Conservation (phyloP, 2,329 filamentous ascomycete genomes). For the Aspergillus sp. region DNA sequence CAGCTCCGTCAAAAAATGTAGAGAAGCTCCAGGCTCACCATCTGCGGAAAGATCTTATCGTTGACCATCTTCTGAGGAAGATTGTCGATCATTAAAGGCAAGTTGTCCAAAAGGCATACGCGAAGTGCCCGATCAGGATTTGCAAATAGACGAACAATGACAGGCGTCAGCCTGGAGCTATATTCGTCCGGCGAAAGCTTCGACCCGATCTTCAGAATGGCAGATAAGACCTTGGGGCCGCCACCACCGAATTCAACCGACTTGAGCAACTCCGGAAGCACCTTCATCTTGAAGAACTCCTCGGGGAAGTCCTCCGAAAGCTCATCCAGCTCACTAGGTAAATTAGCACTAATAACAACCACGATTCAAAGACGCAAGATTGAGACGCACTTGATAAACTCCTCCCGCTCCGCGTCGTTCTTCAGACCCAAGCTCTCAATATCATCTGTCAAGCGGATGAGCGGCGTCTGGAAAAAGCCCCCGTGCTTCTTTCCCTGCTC, state of each 20-base stretch:
- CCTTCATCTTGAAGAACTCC: constrained; percentile 97
- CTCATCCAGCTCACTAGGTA: constrained; percentile 67
- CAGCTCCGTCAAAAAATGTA: not conserved
- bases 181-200: constrained; percentile 91
- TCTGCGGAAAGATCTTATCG: constrained; percentile 93
- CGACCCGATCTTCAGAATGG: constrained; percentile 85
- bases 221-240: constrained; percentile 81
- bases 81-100: constrained; percentile 88
- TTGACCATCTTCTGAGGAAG: constrained; percentile 85
- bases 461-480: constrained; percentile 86
- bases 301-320: constrained; percentile 93
- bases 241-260: constrained; percentile 98
- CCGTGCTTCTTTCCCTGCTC: constrained; percentile 81
- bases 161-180: constrained; percentile 76
- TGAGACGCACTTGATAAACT: constrained; percentile 67
- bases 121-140: constrained; percentile 91
- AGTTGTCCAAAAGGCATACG: constrained; percentile 83
- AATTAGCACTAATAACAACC: constrained; percentile 27
- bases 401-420: constrained; percentile 75
- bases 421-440: constrained; percentile 93
- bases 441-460: constrained; percentile 89
- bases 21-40: constrained; percentile 55
- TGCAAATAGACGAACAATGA: constrained; percentile 80
- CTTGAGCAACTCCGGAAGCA: constrained; percentile 92
- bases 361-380: too few relatives aligned